Conservation (phyloP, 495 filamentous ascomycete species). For the Talaromyces proteolyticus region DNA sequence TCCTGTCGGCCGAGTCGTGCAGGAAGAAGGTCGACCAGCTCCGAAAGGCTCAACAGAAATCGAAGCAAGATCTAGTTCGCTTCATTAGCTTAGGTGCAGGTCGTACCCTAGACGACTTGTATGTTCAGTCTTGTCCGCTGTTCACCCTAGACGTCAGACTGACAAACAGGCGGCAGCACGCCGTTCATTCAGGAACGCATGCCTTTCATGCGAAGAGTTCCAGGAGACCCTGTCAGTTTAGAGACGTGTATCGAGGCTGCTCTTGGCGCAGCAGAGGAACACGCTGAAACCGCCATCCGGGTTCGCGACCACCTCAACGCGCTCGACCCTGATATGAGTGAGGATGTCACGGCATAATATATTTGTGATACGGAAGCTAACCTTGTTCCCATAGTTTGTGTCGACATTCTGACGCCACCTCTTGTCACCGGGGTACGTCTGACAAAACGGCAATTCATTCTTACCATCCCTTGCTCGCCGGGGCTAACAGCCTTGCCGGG, state of each 20-base stretch:
- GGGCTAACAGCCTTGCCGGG: not conserved
- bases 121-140: not conserved
- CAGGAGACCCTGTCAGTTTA: not conserved
- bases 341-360: not conserved
- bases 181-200: not conserved
- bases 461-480: not conserved
- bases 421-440: not conserved
- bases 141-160: not conserved
- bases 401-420: not conserved
- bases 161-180: not conserved
- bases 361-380: not conserved
- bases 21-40: not conserved
- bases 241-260: not conserved
- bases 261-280: not conserved
- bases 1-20: not conserved
- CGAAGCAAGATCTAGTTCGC: not conserved
- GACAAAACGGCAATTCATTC: not conserved
- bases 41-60: not conserved
- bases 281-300: not conserved
- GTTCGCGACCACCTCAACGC: not conserved
- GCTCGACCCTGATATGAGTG: not conserved
- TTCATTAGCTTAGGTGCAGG: not conserved
- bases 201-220: not conserved
- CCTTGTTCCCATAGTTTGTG: not conserved
- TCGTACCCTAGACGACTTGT: not conserved